Evolutionary conservation across 2,329 filamentous ascomycete species (phyloP).

Genomic region (Arthroderma uncinatum): DNA sequence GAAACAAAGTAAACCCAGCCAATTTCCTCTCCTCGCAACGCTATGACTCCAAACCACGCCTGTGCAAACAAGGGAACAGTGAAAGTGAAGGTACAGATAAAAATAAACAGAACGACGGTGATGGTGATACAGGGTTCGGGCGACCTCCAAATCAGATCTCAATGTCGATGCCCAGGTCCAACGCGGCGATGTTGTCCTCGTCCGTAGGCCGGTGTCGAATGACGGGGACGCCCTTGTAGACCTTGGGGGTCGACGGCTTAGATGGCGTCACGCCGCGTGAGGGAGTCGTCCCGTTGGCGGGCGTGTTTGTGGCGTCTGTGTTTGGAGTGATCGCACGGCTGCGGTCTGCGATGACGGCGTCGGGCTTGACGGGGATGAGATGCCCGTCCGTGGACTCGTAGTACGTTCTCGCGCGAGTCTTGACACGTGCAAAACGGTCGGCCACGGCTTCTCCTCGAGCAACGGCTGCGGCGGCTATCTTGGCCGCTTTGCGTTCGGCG

Average conservation of each 20-base stretch:
- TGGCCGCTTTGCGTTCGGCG: slow-evolving; percentile 58
- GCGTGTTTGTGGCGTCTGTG: slow-evolving; percentile 40
- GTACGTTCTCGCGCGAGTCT: slow-evolving; percentile 57
- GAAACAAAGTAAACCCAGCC: not conserved
- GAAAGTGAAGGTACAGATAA: not conserved
- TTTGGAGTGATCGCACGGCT: slow-evolving; percentile 40
- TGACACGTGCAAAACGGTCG: slow-evolving; percentile 48
- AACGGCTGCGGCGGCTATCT: slow-evolving; percentile 49
- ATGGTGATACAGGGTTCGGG: not conserved
- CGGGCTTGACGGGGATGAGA: slow-evolving; percentile 31
- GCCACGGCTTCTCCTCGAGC: slow-evolving; percentile 52
- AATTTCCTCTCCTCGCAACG: not conserved
- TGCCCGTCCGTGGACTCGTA: slow-evolving; percentile 49
- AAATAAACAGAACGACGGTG: not conserved
- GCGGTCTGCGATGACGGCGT: slow-evolving; percentile 37
- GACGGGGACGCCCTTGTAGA: slow-evolving; percentile 47
- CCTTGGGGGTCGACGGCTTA: slow-evolving; percentile 27
- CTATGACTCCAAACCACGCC: not conserved
- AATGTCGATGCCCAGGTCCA: slow-evolving; percentile 87
- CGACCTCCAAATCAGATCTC: slow-evolving; percentile 37
- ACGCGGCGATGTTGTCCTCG: slow-evolving; percentile 78
- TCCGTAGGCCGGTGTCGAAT: slow-evolving; percentile 70
- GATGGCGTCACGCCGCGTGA: slow-evolving; percentile 32
- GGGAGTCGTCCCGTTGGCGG: slow-evolving; percentile 45
- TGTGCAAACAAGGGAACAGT: not conserved